These are phyloP conservation scores for Tulasnella sp. DNA, from an alignment of 768 basidiomycete genomes.

Conservation along the genomic window DNA sequence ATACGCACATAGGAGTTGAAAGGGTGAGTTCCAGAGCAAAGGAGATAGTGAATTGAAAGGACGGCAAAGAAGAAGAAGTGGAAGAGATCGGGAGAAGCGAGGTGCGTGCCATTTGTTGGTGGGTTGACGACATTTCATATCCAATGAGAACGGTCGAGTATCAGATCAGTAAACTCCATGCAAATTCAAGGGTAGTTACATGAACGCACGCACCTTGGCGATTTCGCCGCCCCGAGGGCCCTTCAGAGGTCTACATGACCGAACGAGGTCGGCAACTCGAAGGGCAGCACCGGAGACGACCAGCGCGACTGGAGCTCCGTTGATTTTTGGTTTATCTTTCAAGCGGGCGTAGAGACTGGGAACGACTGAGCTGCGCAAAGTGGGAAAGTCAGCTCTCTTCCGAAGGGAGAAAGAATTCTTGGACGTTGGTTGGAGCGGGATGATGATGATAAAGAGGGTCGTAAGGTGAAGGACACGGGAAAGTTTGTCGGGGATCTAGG, in stretches of 20 bases:
- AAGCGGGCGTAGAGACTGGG: constrained; percentile 60
- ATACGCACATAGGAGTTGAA: neutral
- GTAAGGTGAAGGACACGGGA: neutral
- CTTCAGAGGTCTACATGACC: constrained; percentile 55
- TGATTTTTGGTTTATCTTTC: constrained; percentile 59
- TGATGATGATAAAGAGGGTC: neutral
- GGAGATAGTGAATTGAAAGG: neutral
- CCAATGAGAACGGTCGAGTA: neutral
- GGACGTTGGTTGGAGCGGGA: neutral
- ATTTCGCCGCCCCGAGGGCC: constrained; percentile 84
- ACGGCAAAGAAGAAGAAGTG: neutral
- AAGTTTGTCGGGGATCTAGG: neutral
- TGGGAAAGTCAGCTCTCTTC: neutral
- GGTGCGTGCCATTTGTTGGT: neutral
- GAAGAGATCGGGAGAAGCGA: neutral
- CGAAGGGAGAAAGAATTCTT: neutral
- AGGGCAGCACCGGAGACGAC: constrained; percentile 83
- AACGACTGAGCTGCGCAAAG: constrained; percentile 34
- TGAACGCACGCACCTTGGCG: constrained; percentile 42
- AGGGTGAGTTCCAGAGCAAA: neutral
- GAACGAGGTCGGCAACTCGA: constrained; percentile 78
- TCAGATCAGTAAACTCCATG: neutral
- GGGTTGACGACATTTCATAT: neutral
- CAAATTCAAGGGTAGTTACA: neutral
- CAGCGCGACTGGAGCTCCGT: constrained; percentile 78